These are phyloP conservation scores for Chaetoscypha palmicola DNA, from an alignment of 2,329 filamentous ascomycete genomes.

Conservation along the genomic window DNA sequence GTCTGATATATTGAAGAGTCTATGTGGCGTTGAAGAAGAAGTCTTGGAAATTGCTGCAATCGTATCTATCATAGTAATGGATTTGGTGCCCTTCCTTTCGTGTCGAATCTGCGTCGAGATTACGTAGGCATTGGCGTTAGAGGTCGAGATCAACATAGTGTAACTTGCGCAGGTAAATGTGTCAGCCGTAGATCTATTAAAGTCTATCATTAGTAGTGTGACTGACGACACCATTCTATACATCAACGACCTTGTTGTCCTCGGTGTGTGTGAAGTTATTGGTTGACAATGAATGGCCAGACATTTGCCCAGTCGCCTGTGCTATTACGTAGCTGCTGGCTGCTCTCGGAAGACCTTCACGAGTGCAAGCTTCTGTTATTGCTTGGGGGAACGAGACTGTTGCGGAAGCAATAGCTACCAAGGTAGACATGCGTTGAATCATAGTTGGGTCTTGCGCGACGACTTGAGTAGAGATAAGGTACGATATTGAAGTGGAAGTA, in stretches of 20 bases:
- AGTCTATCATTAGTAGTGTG: constrained; percentile 6
- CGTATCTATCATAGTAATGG: constrained; percentile 13
- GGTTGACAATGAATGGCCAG: neutral
- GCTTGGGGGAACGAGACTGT: no score
- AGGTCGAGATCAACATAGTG: constrained; percentile 10
- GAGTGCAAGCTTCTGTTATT: no score
- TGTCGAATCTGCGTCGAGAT: constrained; percentile 13
- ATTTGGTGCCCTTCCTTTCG: constrained; percentile 6
- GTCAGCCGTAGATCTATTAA: constrained; percentile 11
- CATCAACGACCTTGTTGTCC: constrained; percentile 10
- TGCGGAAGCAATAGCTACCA: no score
- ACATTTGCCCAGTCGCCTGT: constrained; percentile 4
- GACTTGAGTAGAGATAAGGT: no score
- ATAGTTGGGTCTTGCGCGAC: no score
- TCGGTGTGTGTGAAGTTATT: constrained; percentile 11
- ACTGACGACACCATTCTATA: constrained; percentile 6
- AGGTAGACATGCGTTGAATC: no score
- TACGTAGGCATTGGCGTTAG: constrained; percentile 11
- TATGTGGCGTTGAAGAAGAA: constrained; percentile 12
- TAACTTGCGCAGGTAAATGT: constrained; percentile 11
- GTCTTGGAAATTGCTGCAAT: constrained; percentile 13
- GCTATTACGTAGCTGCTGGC: constrained; percentile 8
- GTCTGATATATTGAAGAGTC: constrained; percentile 10
- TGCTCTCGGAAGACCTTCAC: constrained; percentile 5
- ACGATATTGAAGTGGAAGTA: no score